Base-by-base conservation (phyloP, 2,329 filamentous ascomycete genomes). In the Alternaria sp. region DNA sequence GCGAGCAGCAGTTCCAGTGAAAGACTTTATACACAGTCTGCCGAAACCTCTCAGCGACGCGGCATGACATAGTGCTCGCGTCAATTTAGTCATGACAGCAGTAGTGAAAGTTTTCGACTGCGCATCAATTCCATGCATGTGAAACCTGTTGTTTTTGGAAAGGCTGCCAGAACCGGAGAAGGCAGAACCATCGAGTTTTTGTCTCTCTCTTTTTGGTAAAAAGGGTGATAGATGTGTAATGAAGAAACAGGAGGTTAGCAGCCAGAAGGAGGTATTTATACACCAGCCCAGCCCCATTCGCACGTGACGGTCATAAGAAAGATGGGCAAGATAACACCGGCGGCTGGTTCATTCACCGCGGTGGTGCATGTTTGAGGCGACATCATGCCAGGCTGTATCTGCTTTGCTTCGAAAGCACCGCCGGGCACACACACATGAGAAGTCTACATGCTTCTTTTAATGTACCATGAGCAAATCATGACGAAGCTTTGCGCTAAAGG, bases 261-360 rank as follows among this genome's bases (percentile, higher is more conserved):
- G 7, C 7, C 14, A 7, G 0, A 37, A n/a, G 4, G 15, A 37
- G 33, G 33, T n/a, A 8, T 37, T n/a, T n/a, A 37, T 15, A 37
- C 4, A 37, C 1, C 4, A n/a, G 33, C 33, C 15, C 1, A 9
- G 15, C 33, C 2, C 1, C 14, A 0, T 0, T 37, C 0, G 33
- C 15, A 37, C 33, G 33, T 37, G 33, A 37, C 15, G 1, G 14
- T n/a, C 14, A n/a, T 37, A n/a, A 15, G 14, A 37, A n/a, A 37
- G 7, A n/a, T 5, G 33, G 0, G 33, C 5, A 37, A 37, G 15
- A 37, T 4, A 37, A 37, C 15, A n/a, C 33, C 3, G 15, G 14
- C 33, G 15, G 14, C 33, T 37, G 1, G 33, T 37, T 9, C 14
- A 37, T 37, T 37, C 33, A 8, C 33, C 33, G 33, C 33, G 7